Conservation (phyloP, 2,329 filamentous ascomycete species). For the Beauveria rudraprayagi region DNA sequence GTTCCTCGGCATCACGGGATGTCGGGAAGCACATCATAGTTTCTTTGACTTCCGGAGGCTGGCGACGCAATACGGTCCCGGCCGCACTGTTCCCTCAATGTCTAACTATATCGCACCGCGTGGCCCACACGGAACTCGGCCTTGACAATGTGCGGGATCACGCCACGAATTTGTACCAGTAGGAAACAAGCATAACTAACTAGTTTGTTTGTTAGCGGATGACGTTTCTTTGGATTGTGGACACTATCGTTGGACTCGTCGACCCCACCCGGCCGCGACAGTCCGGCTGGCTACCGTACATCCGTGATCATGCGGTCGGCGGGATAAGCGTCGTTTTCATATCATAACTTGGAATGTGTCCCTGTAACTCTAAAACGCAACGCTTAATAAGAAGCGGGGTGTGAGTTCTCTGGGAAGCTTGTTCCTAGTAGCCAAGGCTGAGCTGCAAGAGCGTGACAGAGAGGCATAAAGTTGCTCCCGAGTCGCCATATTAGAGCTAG, state of each 20-base stretch:
- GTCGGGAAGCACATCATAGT: not conserved
- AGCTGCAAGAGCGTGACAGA: not conserved
- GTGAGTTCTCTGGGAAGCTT: not conserved
- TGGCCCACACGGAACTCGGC: constrained; percentile 1
- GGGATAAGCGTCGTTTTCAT: not conserved
- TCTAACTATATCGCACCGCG: not conserved
- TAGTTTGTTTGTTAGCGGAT: too few species aligned
- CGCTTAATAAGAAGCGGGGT: not conserved
- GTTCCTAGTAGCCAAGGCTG: not conserved
- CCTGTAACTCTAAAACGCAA: not conserved
- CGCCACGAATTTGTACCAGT: not conserved
- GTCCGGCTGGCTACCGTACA: not conserved
- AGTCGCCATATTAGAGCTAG: not conserved
- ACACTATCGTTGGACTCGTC: not conserved
- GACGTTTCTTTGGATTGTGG: not conserved
- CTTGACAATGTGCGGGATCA: not conserved
- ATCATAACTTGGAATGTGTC: not conserved
- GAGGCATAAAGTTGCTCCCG: not conserved
- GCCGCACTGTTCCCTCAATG: not conserved
- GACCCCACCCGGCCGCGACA: not conserved
- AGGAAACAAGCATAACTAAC: too few species aligned
- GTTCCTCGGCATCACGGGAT: not conserved
- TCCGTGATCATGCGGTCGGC: not conserved
- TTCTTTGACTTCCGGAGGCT: too few species aligned
- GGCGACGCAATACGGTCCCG: not conserved